phyloP scores from a whole-genome alignment of 2,329 filamentous ascomycete genomes.

The Talaromyces piceae region DNA sequence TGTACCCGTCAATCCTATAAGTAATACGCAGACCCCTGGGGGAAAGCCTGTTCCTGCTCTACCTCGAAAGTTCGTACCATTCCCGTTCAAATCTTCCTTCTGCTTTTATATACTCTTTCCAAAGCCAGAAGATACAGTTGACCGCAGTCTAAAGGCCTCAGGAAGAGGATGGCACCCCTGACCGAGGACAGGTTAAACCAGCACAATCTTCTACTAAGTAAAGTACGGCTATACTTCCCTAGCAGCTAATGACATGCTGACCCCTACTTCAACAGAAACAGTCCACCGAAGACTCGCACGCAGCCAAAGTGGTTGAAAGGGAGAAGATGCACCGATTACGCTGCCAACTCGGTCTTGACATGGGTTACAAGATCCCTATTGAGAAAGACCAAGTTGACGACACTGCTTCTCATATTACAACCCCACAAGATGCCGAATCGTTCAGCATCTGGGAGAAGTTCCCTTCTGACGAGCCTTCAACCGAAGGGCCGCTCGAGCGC shows the following conservation, averaged over 20 bases:
- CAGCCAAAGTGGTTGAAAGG: slow-evolving; percentile 8
- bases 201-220: not conserved
- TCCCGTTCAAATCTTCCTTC: too few relatives aligned
- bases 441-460: not conserved
- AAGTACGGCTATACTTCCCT: not conserved
- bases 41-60: not conserved
- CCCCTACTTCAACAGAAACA: slow-evolving; percentile 14
- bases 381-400: not conserved
- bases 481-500: slow-evolving; percentile 18
- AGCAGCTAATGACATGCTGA: not conserved
- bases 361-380: not conserved
- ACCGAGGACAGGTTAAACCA: not conserved
- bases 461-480: not conserved
- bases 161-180: not conserved
- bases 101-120: too few relatives aligned
- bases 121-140: too few relatives aligned
- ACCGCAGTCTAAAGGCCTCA: not conserved
- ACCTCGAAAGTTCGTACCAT: not conserved
- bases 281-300: slow-evolving; percentile 9
- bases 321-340: slow-evolving; percentile 15
- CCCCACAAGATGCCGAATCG: not conserved
- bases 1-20: not conserved
- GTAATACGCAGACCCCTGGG: not conserved
- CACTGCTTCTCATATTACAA: not conserved
- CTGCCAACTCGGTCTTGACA: slow-evolving; percentile 5